Percentiles rank a stretch among this genome's conserved stretches.
These are phyloP conservation scores for Aspergillus avenaceus DNA, from an alignment of 495 filamentous ascomycete genomes.

Conservation along the genomic window DNA sequence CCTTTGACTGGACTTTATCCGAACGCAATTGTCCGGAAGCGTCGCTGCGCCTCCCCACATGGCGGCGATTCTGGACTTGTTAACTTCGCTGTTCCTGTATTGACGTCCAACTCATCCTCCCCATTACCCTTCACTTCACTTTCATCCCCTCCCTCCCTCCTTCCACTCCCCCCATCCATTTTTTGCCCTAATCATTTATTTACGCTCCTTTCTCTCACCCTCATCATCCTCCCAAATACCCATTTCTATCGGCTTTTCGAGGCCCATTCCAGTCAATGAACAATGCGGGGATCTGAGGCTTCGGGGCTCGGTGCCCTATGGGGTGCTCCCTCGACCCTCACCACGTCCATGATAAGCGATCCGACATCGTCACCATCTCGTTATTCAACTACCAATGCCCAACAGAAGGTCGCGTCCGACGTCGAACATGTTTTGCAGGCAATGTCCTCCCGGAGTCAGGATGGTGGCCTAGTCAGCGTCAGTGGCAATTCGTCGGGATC, in stretches of 20 bases:
- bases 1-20: neutral
- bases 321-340: slow-evolving; percentile 34
- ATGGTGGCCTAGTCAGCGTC: slow-evolving; percentile 20
- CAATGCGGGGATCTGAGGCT: slow-evolving; percentile 44
- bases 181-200: neutral
- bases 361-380: slow-evolving; percentile 28
- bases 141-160: slow-evolving; percentile 4
- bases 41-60: slow-evolving; percentile 17
- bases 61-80: neutral
- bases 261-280: slow-evolving; percentile 33
- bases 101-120: slow-evolving; percentile 7
- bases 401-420: slow-evolving; percentile 17
- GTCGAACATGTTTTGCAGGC: slow-evolving; percentile 28
- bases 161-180: slow-evolving; percentile 1
- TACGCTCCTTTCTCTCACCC: neutral
- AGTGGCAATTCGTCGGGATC: slow-evolving; percentile 45
- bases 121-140: neutral
- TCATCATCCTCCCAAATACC: neutral
- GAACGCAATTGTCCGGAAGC: slow-evolving; percentile 27
- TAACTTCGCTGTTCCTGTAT: slow-evolving; percentile 5
- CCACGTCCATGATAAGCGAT: slow-evolving; percentile 28
- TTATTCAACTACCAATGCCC: slow-evolving; percentile 7
- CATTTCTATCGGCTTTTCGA: neutral
- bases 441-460: slow-evolving; percentile 24
- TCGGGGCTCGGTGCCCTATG: slow-evolving; percentile 37